A percentile compares a stretch with the other conserved stretches of the same genome.
phyloP scores from a whole-genome alignment of 495 filamentous ascomycete genomes.

The Lasiosphaeria miniovina region DNA sequence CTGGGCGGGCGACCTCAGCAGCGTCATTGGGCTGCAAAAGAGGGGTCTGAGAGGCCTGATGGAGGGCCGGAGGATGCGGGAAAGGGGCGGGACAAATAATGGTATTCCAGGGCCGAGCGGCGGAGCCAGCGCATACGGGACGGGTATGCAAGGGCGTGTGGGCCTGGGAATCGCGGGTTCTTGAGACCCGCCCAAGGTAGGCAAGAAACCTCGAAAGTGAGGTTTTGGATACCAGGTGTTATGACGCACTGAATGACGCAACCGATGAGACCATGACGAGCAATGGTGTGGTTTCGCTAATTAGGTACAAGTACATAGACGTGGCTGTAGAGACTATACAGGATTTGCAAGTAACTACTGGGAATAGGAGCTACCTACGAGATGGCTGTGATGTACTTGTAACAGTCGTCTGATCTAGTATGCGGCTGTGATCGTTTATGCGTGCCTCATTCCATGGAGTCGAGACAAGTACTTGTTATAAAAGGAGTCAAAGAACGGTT shows the following conservation, averaged over 20 bases:
- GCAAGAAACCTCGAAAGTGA: not conserved
- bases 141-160: slow-evolving; percentile 13
- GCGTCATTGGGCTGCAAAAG: slow-evolving; percentile 96
- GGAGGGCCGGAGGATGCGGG: slow-evolving; percentile 87
- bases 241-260: slow-evolving; percentile 1
- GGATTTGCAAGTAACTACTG: too few relatives aligned
- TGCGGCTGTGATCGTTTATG: too few relatives aligned
- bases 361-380: too few relatives aligned
- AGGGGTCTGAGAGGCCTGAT: slow-evolving; percentile 86
- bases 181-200: slow-evolving; percentile 3
- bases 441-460: too few relatives aligned
- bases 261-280: too few relatives aligned
- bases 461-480: too few relatives aligned
- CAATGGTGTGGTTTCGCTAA: too few relatives aligned
- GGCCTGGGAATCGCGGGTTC: slow-evolving; percentile 26
- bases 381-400: too few relatives aligned
- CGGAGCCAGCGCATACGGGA: not conserved
- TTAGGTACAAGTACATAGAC: too few relatives aligned
- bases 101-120: slow-evolving; percentile 1
- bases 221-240: not conserved
- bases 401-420: too few relatives aligned
- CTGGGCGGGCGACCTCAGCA: slow-evolving; percentile 82
- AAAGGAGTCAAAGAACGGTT: too few relatives aligned
- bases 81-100: slow-evolving; percentile 46
- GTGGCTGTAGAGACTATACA: too few relatives aligned